Base-by-base conservation (phyloP, 805 yeast genomes). In the Barnettozyma vustinii region DNA sequence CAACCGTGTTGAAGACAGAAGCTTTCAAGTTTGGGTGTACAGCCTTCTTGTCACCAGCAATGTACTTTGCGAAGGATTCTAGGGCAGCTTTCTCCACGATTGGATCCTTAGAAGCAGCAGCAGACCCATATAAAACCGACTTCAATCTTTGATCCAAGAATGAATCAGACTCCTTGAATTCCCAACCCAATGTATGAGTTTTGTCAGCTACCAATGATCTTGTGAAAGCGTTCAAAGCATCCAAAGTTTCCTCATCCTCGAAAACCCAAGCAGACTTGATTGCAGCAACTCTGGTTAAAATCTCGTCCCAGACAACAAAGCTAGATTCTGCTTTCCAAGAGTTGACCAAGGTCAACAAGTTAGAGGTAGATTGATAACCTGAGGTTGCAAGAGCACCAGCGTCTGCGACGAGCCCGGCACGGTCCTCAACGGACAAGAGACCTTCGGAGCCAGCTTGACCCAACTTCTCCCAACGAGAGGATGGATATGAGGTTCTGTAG, bases 321-420 rank as follows among this genome's bases (percentile, higher is more conserved):
- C 80, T 80, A 19, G 70, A 51, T 66, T 83, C 88, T 18, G 67
- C 60, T 39, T 76, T 73, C 87, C 89, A 82, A 16, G 75, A 71
- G 48, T 77, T 73, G 40, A 84, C 74, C 61, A 84, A 76, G 52
- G 72, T 69, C 56, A 84, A 75, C 60, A 84, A 74, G 57, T 75
- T 80, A 4, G 79, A 71, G 32, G 90, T 79, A 23, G 82, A 71
- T 48, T 83, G 78, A 57, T 77, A 76, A 27, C 94, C 94, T 18
- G 92, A 81, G 25, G 81, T 69, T 5, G 92, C 80, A 56, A 85
- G 73, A 9, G 88, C 77, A 46, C 77, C 80, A 18, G 87, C 87
- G 68, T 87, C 95, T n/a, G 91, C 85, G 43, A 86, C 84, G 56
- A 84, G 74, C 40, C 91, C 92, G 48, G 84, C 80, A 66, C 88